These are phyloP conservation scores for Wickerhamiella pararugosa DNA, from an alignment of 1,139 yeast species.

Conservation along the genomic window DNA sequence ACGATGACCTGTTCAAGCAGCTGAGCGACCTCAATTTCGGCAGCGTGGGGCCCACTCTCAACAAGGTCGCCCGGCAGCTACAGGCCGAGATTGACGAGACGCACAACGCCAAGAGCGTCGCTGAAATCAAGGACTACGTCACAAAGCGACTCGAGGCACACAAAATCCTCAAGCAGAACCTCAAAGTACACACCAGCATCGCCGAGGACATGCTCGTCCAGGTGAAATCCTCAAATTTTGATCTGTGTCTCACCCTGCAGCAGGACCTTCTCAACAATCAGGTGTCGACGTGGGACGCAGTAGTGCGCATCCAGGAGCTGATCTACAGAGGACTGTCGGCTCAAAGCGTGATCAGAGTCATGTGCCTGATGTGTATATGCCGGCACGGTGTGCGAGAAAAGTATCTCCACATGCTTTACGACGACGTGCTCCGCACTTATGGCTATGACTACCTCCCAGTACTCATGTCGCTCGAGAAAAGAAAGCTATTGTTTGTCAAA, in stretches of 20 bases:
- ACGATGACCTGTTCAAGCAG: slow-evolving; percentile 32
- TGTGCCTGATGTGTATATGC: slow-evolving; percentile 41
- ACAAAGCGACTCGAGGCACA: slow-evolving; percentile 45
- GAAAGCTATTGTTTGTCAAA: slow-evolving; percentile 25
- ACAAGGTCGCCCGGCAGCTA: slow-evolving; percentile 52
- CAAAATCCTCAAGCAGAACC: slow-evolving; percentile 50
- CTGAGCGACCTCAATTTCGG: slow-evolving; percentile 64
- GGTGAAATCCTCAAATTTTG: slow-evolving; percentile 38
- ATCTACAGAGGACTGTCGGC: slow-evolving; percentile 31
- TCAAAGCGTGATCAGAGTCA: slow-evolving; percentile 32
- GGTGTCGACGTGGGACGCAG: slow-evolving; percentile 39
- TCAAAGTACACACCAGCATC: slow-evolving; percentile 60
- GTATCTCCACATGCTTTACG: slow-evolving; percentile 37
- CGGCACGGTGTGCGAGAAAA: slow-evolving; percentile 51
- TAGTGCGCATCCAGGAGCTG: slow-evolving; percentile 35
- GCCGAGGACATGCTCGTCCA: slow-evolving; percentile 51
- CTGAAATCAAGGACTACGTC: slow-evolving; percentile 59
- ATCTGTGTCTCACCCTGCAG: slow-evolving; percentile 49
- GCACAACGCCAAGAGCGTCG: slow-evolving; percentile 42
- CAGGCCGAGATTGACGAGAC: slow-evolving; percentile 55
- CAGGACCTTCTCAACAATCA: slow-evolving; percentile 51
- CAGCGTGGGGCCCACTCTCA: slow-evolving; percentile 58
- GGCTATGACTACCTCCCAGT: slow-evolving; percentile 36
- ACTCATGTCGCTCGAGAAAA: slow-evolving; percentile 27
- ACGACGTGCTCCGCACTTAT: slow-evolving; percentile 39